Evolutionary conservation across 805 yeast genomes (phyloP), one percentile per base, ranked within the genome.

Genomic region (Zygosaccharomyces kombuchaensis): DNA sequence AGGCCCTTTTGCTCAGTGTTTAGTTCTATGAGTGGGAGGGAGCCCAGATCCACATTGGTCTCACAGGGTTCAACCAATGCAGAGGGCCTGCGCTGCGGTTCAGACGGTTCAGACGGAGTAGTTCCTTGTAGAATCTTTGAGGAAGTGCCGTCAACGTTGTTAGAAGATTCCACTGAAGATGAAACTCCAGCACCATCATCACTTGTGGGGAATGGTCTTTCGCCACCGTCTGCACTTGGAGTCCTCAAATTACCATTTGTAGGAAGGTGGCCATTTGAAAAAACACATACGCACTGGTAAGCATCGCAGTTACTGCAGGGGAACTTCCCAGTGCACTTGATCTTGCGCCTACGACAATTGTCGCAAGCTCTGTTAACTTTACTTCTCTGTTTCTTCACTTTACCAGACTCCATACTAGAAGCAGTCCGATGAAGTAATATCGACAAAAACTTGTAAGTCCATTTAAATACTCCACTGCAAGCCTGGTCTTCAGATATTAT

Each of bases 301-400:
- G 61, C 59, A 17, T 57, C 56, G 45, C 68, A 64, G 14, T 58
- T 58, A 10, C 57, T 48, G 50, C 68, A 64, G 10, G 68, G 68
- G 26, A 47, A 54, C 8, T 46, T 48, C 2, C 68, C 68, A n/a
- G 63, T 62, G 43, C 68, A 64, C 44, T 62, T 62, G 37, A 64
- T 57, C 46, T 64, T 64, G 29, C 67, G 57, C 38, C 58, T 58
- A 21, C 68, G 53, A 43, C 68, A 64, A 39, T 60, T 62, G 36
- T 64, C 62, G 41, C 68, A 64, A 3, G 68, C 62, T 16, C 47
- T 52, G 32, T 52, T 55, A 6, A 56, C 62, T 38, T 58, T 58
- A 9, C 48, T 51, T 35, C 54, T 34, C 17, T 47, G 47, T 35
- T 46, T 53, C 34, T 42, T 50, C 6, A 40, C 45, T 45, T 21